Base-by-base conservation (phyloP, 306 rosid species). In the Crotalaria pallida region DNA sequence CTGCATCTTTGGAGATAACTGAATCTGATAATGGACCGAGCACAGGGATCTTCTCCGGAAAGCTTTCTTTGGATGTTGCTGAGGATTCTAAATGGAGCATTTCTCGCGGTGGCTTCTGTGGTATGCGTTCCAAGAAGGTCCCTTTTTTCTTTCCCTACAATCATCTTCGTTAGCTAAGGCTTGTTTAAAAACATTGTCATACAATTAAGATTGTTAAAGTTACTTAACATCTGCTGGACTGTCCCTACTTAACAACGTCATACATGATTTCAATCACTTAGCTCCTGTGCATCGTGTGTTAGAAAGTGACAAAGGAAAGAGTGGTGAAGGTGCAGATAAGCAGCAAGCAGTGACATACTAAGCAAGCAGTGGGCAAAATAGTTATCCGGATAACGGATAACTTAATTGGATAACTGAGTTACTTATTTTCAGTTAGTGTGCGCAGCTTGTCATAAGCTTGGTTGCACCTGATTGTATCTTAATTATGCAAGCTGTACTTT, bases 71-170 rank as follows among this genome's bases (percentile, higher is more conserved):
- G 60, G 89, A 89, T 81, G 86, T 88, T 22, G 44, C 79, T 68
- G 84, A 63, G 67, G 92, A 71, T 26, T 65, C 96, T 63, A 89
- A 83, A 64, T 91, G 89, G 96, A 92, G 75, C 27, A 82, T 92
- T 27, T 16, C 44, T 48, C 79, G 98, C 19, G 72, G 96, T 80
- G 98, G 98, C 21, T 92, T 89, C 69, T 92, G 96, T 58, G 96
- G 98, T 74, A 92, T 92, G 98, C 92, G 96, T 31, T 92, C 98
- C 21, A 92, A 86, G 79, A 88, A 86, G 98, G 96, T 88, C 47
- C 31, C 57, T 59, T 73, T 10, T 77, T 53, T 58, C 21, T n/a
- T 18, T 24, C 49, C 47, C 69, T 45, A 22, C 40, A 49, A 27
- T 61, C 21, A 27, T 61, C 21, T 48, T 17, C 10, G 21, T 58